Percentiles rank a stretch among this genome's conserved stretches.
Conservation (phyloP, 2,329 filamentous ascomycete species). For the Stylonectria norvegica region DNA sequence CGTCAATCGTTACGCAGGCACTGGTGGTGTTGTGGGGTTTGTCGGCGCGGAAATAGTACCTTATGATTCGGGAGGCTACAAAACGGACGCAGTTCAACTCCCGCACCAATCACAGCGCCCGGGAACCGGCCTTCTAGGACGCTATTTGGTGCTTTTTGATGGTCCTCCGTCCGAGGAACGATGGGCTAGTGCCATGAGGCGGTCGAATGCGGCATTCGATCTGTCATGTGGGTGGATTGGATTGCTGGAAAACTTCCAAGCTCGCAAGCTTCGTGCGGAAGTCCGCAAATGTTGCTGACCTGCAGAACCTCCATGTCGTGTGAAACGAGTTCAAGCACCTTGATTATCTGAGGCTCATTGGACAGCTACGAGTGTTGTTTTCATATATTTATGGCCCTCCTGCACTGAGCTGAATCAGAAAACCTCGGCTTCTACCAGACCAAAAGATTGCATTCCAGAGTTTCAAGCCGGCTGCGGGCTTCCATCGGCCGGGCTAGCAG, state of each 20-base stretch:
- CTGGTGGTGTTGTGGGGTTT: slow-evolving; percentile 27
- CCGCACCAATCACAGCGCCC: slow-evolving; percentile 29
- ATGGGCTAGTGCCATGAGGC: slow-evolving; percentile 18
- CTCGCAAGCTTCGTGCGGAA: too few species aligned
- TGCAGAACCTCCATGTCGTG: too few species aligned
- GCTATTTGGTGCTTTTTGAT: slow-evolving; percentile 11
- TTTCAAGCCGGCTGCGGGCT: too few species aligned
- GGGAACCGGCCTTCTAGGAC: slow-evolving; percentile 15
- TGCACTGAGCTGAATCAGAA: too few species aligned
- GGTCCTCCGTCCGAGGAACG: slow-evolving; percentile 19
- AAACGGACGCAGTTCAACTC: slow-evolving; percentile 25
- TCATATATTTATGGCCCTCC: too few species aligned
- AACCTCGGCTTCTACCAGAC: too few species aligned
- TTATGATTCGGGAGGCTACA: slow-evolving; percentile 22
- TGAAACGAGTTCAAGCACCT: too few species aligned
- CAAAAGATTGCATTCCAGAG: too few species aligned
- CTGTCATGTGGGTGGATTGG: not conserved
- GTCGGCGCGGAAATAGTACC: slow-evolving; percentile 14
- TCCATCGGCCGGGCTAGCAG: slow-evolving; percentile 17
- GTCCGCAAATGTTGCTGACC: too few species aligned
- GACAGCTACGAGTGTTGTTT: too few species aligned
- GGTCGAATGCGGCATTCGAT: slow-evolving; percentile 12
- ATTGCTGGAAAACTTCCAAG: not conserved
- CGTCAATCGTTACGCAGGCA: slow-evolving; percentile 17
- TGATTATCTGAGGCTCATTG: too few species aligned